Conservation (phyloP, 129 eudicot genomes). For the Glebionis coronaria region DNA sequence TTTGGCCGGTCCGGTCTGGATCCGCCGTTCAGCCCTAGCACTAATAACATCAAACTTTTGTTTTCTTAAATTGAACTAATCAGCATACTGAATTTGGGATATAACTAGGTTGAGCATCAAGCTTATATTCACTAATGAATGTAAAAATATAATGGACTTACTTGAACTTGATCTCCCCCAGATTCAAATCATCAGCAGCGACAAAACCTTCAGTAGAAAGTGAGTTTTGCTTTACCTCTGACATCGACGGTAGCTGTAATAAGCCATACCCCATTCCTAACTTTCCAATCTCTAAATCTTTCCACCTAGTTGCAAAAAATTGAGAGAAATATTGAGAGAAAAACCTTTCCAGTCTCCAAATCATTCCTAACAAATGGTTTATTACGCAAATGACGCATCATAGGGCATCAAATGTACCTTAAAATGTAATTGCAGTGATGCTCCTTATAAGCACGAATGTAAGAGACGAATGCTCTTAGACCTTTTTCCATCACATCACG, state of each 20-base stretch:
- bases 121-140: neutral
- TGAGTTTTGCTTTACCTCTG: constrained; percentile 78
- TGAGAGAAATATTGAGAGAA: neutral
- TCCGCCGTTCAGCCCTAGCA: too few species aligned
- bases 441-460: too few species aligned
- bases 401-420: too few species aligned
- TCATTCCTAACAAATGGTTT: too few species aligned
- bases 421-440: too few species aligned
- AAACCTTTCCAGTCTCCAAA: too few species aligned
- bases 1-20: too few species aligned
- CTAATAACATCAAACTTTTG: neutral
- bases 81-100: too few species aligned
- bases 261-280: constrained; percentile 92
- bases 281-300: constrained; percentile 86
- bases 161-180: constrained; percentile 87
- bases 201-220: constrained; percentile 72
- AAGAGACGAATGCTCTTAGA: too few species aligned
- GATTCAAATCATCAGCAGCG: constrained; percentile 64
- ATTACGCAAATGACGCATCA: neutral
- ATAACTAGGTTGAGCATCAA: neutral
- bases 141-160: constrained; percentile 32
- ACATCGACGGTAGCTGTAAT: constrained; percentile 81
- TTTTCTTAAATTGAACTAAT: too few species aligned
- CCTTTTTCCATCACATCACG: too few species aligned
- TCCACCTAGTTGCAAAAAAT: neutral